These are phyloP conservation scores for Dalbergia cochinchinensis DNA, from an alignment of 306 rosid species.

Conservation along the genomic window DNA sequence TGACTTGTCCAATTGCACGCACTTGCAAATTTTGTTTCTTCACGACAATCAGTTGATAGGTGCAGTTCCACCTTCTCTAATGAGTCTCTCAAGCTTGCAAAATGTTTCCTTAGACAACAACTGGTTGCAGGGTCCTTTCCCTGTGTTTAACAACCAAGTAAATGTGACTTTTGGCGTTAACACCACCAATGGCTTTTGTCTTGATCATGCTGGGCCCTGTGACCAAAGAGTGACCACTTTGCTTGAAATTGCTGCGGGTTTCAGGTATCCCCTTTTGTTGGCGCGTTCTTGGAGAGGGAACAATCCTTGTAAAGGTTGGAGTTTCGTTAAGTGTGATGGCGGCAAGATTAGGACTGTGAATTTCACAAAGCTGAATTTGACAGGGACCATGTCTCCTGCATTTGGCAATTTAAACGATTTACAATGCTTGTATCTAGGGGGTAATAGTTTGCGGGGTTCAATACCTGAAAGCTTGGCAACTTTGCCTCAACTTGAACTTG, in stretches of 20 bases:
- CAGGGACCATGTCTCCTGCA: conserved; percentile 67
- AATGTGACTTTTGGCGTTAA: no score
- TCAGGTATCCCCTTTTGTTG: conserved; percentile 53
- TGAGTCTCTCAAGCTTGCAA: not conserved
- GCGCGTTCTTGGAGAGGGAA: conserved; percentile 60
- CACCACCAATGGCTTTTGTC: not conserved
- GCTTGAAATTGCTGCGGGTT: conserved; percentile 53
- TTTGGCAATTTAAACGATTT: no score
- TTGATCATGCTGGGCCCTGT: conserved; percentile 44
- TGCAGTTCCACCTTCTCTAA: conserved; percentile 55
- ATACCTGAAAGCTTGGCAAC: conserved; percentile 34
- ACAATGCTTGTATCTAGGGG: no score
- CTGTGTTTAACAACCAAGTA: no score
- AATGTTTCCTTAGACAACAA: conserved; percentile 51
- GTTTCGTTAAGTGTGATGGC: conserved; percentile 47
- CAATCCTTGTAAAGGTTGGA: conserved; percentile 56
- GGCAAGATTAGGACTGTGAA: conserved; percentile 48
- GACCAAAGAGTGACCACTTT: conserved; percentile 55
- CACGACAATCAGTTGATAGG: conserved; percentile 65
- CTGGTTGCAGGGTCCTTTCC: conserved; percentile 63
- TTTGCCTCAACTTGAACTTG: not conserved
- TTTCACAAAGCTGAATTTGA: conserved; percentile 52
- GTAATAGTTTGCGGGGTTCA: conserved; percentile 57
- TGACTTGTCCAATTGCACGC: conserved; percentile 51
- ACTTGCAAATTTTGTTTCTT: conserved; percentile 58